These are phyloP conservation scores for Hyparrhenia diplandra DNA, from an alignment of 176 grass and related monocot genomes.

Conservation along the genomic window DNA sequence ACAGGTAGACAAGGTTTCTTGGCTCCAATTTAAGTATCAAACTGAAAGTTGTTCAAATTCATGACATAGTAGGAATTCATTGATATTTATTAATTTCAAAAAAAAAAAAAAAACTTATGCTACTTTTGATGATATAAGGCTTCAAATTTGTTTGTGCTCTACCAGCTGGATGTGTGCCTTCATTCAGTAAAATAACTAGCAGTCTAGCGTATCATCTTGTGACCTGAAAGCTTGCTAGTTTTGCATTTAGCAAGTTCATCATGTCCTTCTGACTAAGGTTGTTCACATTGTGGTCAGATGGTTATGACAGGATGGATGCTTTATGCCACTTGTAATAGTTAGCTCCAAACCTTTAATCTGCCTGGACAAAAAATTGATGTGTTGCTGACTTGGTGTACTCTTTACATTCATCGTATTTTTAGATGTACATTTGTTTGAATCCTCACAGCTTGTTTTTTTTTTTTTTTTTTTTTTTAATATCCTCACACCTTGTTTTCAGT, in stretches of 20 bases:
- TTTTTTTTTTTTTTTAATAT: too few relatives aligned
- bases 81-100: background rate
- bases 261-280: background rate
- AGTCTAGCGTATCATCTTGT: background rate
- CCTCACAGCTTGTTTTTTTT: background rate
- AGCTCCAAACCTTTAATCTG: background rate
- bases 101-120: too few relatives aligned
- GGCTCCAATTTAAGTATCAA: background rate
- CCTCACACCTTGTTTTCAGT: background rate
- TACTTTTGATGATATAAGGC: background rate
- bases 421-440: background rate
- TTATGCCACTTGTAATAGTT: background rate
- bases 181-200: background rate
- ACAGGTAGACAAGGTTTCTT: constrained; percentile 44
- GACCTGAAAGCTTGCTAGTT: background rate
- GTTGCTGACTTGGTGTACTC: background rate
- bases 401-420: background rate
- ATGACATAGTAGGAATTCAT: background rate
- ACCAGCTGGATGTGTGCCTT: background rate
- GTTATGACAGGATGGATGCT: background rate
- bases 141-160: background rate
- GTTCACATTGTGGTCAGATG: background rate
- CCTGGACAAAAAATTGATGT: background rate
- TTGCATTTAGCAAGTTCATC: background rate
- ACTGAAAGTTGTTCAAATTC: background rate